Conservation (phyloP, 1,284 basidiomycete genomes). For the Cutaneotrichosporon dermatis region DNA sequence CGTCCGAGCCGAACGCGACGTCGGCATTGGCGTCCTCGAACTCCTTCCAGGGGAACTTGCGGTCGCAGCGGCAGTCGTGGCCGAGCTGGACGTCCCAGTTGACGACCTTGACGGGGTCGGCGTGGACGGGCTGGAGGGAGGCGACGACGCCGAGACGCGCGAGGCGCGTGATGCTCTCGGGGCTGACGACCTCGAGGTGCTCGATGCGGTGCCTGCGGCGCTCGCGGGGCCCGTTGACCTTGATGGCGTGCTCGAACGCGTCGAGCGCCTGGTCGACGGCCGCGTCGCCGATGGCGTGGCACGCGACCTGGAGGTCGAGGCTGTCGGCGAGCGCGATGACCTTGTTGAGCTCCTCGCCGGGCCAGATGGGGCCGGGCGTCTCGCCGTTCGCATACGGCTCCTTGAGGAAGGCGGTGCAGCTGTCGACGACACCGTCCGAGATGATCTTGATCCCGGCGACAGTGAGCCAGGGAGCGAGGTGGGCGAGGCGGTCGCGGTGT, state of each 20-base stretch:
- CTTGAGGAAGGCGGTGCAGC: slow-evolving; percentile 33
- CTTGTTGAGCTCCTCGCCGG: slow-evolving; percentile 19
- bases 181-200: slow-evolving; percentile 31
- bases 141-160: slow-evolving; percentile 28
- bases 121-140: slow-evolving; percentile 37
- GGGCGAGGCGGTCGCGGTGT: slow-evolving; percentile 21
- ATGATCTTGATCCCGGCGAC: slow-evolving; percentile 39
- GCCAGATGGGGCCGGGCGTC: slow-evolving; percentile 33
- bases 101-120: slow-evolving; percentile 30
- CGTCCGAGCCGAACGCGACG: slow-evolving; percentile 34
- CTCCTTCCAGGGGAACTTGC: slow-evolving; percentile 33
- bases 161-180: slow-evolving; percentile 26
- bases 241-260: slow-evolving; percentile 26
- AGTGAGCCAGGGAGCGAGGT: slow-evolving; percentile 18
- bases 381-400: slow-evolving; percentile 31
- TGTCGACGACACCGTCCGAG: slow-evolving; percentile 35
- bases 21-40: slow-evolving; percentile 22
- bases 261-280: slow-evolving; percentile 34
- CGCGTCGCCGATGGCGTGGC: slow-evolving; percentile 38
- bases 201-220: slow-evolving; percentile 29
- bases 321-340: slow-evolving; percentile 30
- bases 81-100: slow-evolving; percentile 28
- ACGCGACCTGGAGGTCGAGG: slow-evolving; percentile 31
- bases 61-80: slow-evolving; percentile 28
- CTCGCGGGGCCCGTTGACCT: slow-evolving; percentile 18